A percentile compares a stretch with the other conserved stretches of the same genome.
Evolutionary conservation across 805 yeast species (phyloP).

Genomic region (Metschnikowia matae): DNA sequence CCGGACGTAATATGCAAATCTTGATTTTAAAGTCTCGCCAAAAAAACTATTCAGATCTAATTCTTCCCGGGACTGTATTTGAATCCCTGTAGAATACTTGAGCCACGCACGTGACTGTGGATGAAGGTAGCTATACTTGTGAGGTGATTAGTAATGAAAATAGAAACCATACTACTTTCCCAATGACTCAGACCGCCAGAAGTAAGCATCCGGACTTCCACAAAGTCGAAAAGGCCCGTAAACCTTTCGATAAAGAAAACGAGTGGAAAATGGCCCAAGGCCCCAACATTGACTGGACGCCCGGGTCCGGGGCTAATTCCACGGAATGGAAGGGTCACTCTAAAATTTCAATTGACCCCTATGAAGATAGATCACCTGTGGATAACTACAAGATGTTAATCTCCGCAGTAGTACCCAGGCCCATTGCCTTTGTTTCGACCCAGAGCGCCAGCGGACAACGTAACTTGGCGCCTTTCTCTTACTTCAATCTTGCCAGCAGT

Average conservation of each 20-base stretch:
- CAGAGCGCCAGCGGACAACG: conserved; percentile 36
- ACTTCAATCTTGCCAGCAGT: conserved; percentile 41
- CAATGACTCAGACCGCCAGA: background rate
- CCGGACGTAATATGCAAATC: too few species aligned
- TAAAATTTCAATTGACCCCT: conserved; percentile 49
- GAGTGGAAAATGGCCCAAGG: conserved; percentile 21
- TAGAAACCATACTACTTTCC: background rate
- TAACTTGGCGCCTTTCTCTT: conserved; percentile 63
- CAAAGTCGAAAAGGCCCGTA: conserved; percentile 9
- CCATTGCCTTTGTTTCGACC: conserved; percentile 56
- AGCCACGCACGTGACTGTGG: conserved; percentile 1
- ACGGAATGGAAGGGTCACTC: conserved; percentile 42
- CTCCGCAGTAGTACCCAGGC: conserved; percentile 57
- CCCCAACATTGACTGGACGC: conserved; percentile 36
- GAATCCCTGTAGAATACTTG: background rate
- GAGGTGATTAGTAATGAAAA: background rate
- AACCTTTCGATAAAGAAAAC: conserved; percentile 6
- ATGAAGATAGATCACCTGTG: conserved; percentile 32
- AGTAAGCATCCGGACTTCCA: conserved; percentile 12
- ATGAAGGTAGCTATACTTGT: background rate
- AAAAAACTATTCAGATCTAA: background rate
- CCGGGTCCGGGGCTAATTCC: conserved; percentile 45
- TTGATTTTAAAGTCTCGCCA: background rate
- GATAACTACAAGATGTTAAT: conserved; percentile 49
- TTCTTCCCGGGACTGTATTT: too few species aligned